A percentile compares a stretch with the other conserved stretches of the same genome.
Conservation (phyloP, 164 flowering plant species). For the Warburgia ugandensis region DNA sequence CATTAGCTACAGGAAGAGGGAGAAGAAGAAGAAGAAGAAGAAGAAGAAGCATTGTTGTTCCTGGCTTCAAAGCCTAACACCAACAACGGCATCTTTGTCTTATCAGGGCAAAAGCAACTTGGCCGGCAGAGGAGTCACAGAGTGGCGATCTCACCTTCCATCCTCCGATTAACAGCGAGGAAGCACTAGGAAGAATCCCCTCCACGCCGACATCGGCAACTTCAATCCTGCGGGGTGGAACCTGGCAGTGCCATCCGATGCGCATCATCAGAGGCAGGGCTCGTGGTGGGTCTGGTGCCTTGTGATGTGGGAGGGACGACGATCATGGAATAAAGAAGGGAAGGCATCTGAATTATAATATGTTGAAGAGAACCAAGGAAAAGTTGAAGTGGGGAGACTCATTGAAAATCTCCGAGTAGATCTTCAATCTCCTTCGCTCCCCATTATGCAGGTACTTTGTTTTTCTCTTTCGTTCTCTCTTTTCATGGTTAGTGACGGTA, state of each 20-base stretch:
- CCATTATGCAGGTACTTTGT: slow-evolving; percentile 70
- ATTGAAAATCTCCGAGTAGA: slow-evolving; percentile 38
- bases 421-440: slow-evolving; percentile 39
- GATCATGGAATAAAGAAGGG: slow-evolving; percentile 54
- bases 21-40: too few relatives aligned
- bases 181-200: slow-evolving; percentile 71
- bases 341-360: slow-evolving; percentile 27
- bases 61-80: too few relatives aligned
- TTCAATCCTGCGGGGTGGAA: slow-evolving; percentile 73
- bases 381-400: slow-evolving; percentile 29
- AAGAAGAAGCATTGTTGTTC: too few relatives aligned
- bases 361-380: slow-evolving; percentile 39
- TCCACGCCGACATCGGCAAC: slow-evolving; percentile 74
- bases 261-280: slow-evolving; percentile 3
- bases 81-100: slow-evolving; percentile 40
- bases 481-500: too few relatives aligned
- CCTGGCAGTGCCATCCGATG: slow-evolving; percentile 61
- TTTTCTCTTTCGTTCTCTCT: too few relatives aligned
- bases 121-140: slow-evolving; percentile 49
- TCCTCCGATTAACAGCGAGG: slow-evolving; percentile 52
- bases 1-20: too few relatives aligned
- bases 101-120: slow-evolving; percentile 70
- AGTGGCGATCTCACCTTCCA: slow-evolving; percentile 21
- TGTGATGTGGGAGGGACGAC: slow-evolving; percentile 78
- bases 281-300: slow-evolving; percentile 57